Conservation (phyloP, 345 rosid species). For the Hibiscus tridactylites region DNA sequence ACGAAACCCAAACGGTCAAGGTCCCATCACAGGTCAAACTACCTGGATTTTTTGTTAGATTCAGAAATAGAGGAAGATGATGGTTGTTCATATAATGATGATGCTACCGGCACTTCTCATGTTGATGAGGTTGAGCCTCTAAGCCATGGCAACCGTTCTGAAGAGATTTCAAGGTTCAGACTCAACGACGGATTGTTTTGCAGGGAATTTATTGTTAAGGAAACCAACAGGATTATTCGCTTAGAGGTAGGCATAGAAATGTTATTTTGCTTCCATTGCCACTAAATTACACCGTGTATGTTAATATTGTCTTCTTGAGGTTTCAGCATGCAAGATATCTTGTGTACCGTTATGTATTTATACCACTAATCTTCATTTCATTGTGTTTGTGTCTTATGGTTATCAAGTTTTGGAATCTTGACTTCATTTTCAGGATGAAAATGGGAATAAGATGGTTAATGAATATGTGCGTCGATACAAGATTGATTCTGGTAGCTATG, state of each 20-base stretch:
- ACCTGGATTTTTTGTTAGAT: conserved; percentile 46
- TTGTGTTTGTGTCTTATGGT: background rate
- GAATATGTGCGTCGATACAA: conserved; percentile 69
- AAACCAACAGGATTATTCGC: conserved; percentile 69
- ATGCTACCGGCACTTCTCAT: conserved; percentile 39
- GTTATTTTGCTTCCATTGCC: background rate
- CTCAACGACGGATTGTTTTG: conserved; percentile 67
- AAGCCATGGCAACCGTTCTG: conserved; percentile 45
- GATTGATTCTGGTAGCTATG: conserved; percentile 98
- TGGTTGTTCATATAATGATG: conserved; percentile 44
- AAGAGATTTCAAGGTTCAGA: conserved; percentile 66
- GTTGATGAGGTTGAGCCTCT: conserved; percentile 45
- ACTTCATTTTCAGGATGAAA: conserved; percentile 61
- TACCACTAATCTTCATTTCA: background rate
- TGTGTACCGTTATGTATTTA: background rate
- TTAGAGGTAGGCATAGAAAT: conserved; percentile 51
- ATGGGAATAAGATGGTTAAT: conserved; percentile 83
- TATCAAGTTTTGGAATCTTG: background rate
- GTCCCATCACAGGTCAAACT: conserved; percentile 29
- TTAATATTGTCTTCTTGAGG: background rate
- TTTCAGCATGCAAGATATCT: background rate
- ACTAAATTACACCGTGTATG: background rate
- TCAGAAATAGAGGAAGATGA: conserved; percentile 52
- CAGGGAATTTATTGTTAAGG: conserved; percentile 83
- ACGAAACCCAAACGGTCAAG: conserved; percentile 30